Percentiles rank a stretch among this genome's conserved stretches.
Evolutionary conservation across 192 early-diverging fungal genomes (phyloP).

Genomic region (Coemansia sp.): DNA sequence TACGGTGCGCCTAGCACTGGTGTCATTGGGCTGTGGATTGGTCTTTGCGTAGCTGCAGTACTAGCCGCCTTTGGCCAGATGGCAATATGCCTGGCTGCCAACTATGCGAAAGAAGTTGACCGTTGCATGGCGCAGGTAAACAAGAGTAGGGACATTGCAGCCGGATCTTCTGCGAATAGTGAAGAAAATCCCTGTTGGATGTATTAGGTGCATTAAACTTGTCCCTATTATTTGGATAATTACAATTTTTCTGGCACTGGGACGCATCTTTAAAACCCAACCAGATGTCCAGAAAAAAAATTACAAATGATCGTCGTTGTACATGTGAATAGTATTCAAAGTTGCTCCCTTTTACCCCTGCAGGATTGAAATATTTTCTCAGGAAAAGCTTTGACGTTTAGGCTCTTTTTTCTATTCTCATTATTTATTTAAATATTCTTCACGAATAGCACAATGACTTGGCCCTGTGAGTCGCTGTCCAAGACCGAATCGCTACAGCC

Average conservation of each 20-base stretch:
- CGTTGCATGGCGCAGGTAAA: slow-evolving; percentile 38
- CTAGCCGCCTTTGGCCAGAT: slow-evolving; percentile 36
- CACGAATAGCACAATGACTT: not conserved
- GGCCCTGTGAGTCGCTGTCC: not conserved
- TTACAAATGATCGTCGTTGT: not conserved
- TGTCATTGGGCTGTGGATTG: slow-evolving; percentile 51
- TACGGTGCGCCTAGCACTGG: slow-evolving; percentile 49
- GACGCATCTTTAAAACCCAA: not conserved
- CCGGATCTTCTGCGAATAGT: not conserved
- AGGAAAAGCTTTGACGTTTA: not conserved
- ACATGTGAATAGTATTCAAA: not conserved
- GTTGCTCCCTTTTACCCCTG: not conserved
- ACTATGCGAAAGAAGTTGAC: slow-evolving; percentile 32
- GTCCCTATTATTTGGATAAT: not conserved
- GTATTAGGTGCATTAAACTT: not conserved
- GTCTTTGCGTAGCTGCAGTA: slow-evolving; percentile 37
- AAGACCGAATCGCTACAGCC: not conserved
- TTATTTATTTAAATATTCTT: not conserved
- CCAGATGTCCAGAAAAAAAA: not conserved
- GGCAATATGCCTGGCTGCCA: slow-evolving; percentile 23
- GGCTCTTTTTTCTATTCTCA: not conserved
- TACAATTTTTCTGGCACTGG: too few species aligned
- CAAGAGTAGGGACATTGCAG: not conserved
- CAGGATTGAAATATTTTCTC: not conserved
- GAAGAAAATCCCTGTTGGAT: slow-evolving; percentile 5